Evolutionary conservation across 768 basidiomycete genomes (phyloP).

Genomic region (Exsudoporus frostii): DNA sequence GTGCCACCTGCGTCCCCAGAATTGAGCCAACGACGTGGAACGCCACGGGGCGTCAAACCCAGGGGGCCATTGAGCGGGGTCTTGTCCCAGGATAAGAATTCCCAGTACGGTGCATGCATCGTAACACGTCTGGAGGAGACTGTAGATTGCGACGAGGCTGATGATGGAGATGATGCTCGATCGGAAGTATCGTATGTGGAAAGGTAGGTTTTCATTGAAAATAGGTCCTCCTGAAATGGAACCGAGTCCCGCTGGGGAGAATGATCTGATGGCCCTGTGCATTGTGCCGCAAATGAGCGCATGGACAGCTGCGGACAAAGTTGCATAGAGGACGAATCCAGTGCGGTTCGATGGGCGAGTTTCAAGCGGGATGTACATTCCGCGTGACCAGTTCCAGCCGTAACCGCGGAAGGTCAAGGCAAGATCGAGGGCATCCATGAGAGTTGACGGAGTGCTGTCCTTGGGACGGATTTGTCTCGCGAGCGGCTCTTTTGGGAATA

Average conservation of each 20-base stretch:
- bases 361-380: not conserved
- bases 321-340: not conserved
- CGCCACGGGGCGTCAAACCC: slow-evolving; percentile 32
- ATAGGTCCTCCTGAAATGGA: not conserved
- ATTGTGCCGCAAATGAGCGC: not conserved
- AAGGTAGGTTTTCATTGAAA: not conserved
- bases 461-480: not conserved
- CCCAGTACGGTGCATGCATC: slow-evolving; percentile 19
- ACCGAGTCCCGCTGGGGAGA: not conserved
- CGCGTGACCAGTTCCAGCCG: not conserved
- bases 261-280: not conserved
- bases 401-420: not conserved
- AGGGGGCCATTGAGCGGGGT: slow-evolving; percentile 32
- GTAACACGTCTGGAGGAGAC: slow-evolving; percentile 34
- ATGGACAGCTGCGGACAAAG: not conserved
- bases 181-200: not conserved
- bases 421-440: not conserved
- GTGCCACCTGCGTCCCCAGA: slow-evolving; percentile 40
- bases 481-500: not conserved
- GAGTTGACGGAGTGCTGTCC: not conserved
- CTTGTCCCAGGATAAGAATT: slow-evolving; percentile 21
- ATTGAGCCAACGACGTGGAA: slow-evolving; percentile 33
- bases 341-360: not conserved
- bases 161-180: not conserved
- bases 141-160: not conserved